A percentile compares a stretch with the other conserved stretches of the same genome.
Conservation (phyloP, 2,329 filamentous ascomycete genomes). For the Elsinoe australis region DNA sequence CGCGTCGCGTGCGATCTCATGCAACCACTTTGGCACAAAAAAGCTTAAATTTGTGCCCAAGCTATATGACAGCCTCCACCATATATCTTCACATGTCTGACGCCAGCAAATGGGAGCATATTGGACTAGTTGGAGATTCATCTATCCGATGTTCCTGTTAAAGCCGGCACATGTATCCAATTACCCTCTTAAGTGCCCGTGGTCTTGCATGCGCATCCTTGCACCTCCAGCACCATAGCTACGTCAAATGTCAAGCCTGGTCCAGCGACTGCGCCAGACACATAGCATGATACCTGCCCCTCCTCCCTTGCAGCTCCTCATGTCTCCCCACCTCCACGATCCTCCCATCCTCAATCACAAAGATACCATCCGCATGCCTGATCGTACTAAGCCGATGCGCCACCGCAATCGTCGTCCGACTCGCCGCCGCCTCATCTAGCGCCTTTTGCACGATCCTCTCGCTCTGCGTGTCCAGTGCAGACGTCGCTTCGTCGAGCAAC, state of each 20-base stretch:
- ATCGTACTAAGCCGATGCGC: conserved; percentile 37
- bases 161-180: no score
- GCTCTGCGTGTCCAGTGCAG: conserved; percentile 55
- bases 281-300: conserved; percentile 40
- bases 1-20: conserved; percentile 1
- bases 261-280: conserved; percentile 38
- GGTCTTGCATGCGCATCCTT: no score
- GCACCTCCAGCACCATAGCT: no score
- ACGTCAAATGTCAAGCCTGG: conserved; percentile 14
- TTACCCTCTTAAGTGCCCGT: no score
- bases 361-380: conserved; percentile 34
- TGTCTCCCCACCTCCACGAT: conserved; percentile 36
- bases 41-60: no score
- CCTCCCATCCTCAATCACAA: conserved; percentile 34
- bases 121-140: no score
- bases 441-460: conserved; percentile 61
- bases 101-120: no score
- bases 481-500: conserved; percentile 54
- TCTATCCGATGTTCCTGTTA: no score
- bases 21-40: conserved; percentile 11
- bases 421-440: conserved; percentile 49
- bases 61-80: no score
- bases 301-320: conserved; percentile 32
- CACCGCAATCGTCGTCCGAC: conserved; percentile 36
- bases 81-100: no score